These are phyloP conservation scores for Blastomyces gilchristii DNA, from an alignment of 2,329 filamentous ascomycete genomes.

Conservation along the genomic window DNA sequence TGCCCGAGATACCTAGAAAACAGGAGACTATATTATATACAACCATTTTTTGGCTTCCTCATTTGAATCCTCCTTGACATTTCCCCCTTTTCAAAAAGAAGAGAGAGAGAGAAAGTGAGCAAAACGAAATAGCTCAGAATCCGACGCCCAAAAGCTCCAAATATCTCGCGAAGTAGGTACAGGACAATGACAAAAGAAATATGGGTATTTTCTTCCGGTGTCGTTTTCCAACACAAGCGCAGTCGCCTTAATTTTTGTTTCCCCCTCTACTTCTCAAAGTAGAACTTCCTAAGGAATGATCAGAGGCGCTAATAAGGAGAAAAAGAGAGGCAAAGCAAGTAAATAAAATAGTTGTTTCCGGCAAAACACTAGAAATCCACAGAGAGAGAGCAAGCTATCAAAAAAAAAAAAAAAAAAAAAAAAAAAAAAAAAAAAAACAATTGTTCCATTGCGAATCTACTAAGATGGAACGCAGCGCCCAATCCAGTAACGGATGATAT, in stretches of 20 bases:
- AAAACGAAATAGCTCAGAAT: not conserved
- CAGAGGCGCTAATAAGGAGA: not conserved
- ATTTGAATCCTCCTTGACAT: too few species aligned
- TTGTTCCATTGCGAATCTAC: not conserved
- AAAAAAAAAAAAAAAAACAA: not conserved
- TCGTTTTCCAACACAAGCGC: not conserved
- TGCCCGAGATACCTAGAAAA: too few species aligned
- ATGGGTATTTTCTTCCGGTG: not conserved
- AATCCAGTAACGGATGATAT: slow-evolving; percentile 1
- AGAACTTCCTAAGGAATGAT: not conserved
- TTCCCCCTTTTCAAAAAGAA: too few species aligned
- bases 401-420: not conserved
- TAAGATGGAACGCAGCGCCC: not conserved
- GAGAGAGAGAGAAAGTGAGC: too few species aligned
- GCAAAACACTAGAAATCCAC: not conserved
- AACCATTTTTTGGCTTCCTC: too few species aligned
- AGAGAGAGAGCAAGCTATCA: not conserved
- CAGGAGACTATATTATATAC: too few species aligned
- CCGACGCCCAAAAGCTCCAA: not conserved
- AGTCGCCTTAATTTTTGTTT: not conserved
- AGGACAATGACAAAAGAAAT: not conserved
- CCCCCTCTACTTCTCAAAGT: not conserved
- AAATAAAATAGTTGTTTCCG: not conserved
- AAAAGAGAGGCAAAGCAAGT: not conserved
- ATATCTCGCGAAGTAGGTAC: not conserved